These are phyloP conservation scores for Wallacemonas collosoma DNA, from an alignment of 208 protist genomes.

Conservation along the genomic window DNA sequence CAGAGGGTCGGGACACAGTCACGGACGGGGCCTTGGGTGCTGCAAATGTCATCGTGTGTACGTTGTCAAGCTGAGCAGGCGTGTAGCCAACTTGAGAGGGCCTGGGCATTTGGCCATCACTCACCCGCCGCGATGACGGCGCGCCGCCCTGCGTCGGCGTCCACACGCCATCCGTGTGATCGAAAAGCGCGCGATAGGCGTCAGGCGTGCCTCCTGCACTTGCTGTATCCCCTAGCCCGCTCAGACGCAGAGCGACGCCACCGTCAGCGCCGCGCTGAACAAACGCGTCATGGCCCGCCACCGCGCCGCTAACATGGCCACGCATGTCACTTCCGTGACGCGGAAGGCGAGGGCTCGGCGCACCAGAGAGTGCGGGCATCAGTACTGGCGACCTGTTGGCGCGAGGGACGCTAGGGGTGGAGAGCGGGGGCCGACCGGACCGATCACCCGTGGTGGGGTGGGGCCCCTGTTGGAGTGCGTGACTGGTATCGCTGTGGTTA, in stretches of 20 bases:
- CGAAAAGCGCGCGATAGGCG: slow-evolving; percentile 1
- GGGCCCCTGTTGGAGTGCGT: neutral
- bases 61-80: neutral
- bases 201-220: neutral
- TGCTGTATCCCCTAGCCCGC: too few relatives aligned
- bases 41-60: too few relatives aligned
- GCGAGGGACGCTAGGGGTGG: neutral
- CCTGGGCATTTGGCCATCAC: neutral
- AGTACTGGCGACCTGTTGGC: neutral
- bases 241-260: too few relatives aligned
- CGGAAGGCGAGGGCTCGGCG: too few relatives aligned
- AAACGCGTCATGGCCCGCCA: too few relatives aligned
- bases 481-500: neutral
- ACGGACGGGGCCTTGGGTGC: too few relatives aligned
- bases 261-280: neutral
- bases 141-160: neutral
- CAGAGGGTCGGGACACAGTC: neutral
- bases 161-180: neutral
- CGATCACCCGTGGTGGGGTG: neutral
- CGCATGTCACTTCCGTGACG: neutral
- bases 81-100: neutral
- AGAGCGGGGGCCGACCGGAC: neutral
- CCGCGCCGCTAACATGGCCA: neutral
- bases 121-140: neutral
- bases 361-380: neutral